Evolutionary conservation across 2,329 filamentous ascomycete genomes (phyloP).

Genomic region (Aspergillus pseudoterreus): DNA sequence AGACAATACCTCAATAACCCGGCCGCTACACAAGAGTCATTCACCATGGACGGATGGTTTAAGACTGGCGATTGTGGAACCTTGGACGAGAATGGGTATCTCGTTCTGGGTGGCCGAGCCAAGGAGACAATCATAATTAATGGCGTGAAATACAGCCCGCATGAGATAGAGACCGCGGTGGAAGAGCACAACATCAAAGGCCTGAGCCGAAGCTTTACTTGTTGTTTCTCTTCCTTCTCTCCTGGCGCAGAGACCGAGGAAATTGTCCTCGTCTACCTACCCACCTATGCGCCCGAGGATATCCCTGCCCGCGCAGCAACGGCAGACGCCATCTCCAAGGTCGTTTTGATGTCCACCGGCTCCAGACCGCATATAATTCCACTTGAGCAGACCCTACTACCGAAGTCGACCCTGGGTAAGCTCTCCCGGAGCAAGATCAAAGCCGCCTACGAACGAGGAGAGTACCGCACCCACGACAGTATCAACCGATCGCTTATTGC

Average conservation of each 20-base stretch:
- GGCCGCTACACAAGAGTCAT: slow-evolving; percentile 21
- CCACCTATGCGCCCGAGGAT: slow-evolving; percentile 13
- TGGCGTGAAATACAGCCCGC: slow-evolving; percentile 41
- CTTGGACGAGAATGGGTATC: slow-evolving; percentile 11
- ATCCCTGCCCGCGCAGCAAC: slow-evolving; percentile 4
- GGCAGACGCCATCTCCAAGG: slow-evolving; percentile 5
- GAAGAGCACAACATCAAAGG: slow-evolving; percentile 27
- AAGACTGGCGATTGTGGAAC: slow-evolving; percentile 21
- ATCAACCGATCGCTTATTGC: slow-evolving; percentile 7
- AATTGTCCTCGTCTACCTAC: slow-evolving; percentile 40
- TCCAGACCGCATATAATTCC: slow-evolving; percentile 12
- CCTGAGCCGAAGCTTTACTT: slow-evolving; percentile 26
- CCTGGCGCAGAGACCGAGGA: slow-evolving; percentile 31
- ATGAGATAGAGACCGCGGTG: slow-evolving; percentile 39
- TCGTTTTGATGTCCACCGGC: slow-evolving; percentile 8
- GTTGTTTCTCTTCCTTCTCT: slow-evolving; percentile 40
- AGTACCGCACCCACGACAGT: slow-evolving; percentile 38
- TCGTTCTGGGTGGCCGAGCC: slow-evolving; percentile 12
- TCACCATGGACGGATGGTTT: slow-evolving; percentile 32
- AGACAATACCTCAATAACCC: slow-evolving; percentile 30
- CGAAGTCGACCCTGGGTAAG: slow-evolving; percentile 17
- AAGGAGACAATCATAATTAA: slow-evolving; percentile 50
- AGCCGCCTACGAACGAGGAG: slow-evolving; percentile 37
- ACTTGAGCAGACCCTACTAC: slow-evolving; percentile 4
- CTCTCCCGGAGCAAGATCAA: slow-evolving; percentile 16